phyloP scores from a whole-genome alignment of 2,329 filamentous ascomycete species.

The Trichophyton rubrum region DNA sequence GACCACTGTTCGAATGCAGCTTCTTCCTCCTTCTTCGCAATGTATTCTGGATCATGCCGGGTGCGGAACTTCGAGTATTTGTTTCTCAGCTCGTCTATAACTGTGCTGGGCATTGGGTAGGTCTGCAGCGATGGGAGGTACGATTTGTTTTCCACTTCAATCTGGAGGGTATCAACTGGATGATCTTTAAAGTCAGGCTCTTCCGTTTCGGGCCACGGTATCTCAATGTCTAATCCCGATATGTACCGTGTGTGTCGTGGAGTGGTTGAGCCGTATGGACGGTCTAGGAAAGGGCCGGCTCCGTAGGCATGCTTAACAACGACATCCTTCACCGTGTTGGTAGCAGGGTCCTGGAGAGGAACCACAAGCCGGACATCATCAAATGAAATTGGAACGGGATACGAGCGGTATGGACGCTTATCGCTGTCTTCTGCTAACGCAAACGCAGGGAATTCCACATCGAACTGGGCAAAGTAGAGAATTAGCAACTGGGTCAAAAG shows the following conservation, averaged over 20 bases:
- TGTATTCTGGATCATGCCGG: constrained; percentile 62
- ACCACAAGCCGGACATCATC: constrained; percentile 69
- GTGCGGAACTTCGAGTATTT: constrained; percentile 72
- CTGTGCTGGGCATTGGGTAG: constrained; percentile 62
- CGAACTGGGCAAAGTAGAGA: constrained; percentile 22
- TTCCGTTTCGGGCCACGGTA: constrained; percentile 60
- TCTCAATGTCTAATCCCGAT: constrained; percentile 56
- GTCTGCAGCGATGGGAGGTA: constrained; percentile 66
- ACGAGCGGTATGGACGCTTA: constrained; percentile 34
- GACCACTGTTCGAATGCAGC: constrained; percentile 38
- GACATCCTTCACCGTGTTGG: constrained; percentile 56
- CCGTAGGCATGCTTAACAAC: constrained; percentile 60
- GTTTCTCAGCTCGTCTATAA: constrained; percentile 77
- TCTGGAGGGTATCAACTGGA: constrained; percentile 58
- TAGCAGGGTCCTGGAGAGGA: constrained; percentile 54
- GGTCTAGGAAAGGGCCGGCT: constrained; percentile 40
- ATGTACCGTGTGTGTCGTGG: constrained; percentile 43
- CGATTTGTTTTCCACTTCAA: constrained; percentile 60
- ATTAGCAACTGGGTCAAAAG: not conserved
- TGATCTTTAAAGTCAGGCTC: constrained; percentile 43
- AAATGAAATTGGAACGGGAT: constrained; percentile 51
- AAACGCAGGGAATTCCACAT: constrained; percentile 30
- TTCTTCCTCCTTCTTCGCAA: constrained; percentile 51
- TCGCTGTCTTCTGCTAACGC: constrained; percentile 26
- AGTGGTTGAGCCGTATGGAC: constrained; percentile 33